These are phyloP conservation scores for Thielaviopsis punctulata DNA, from an alignment of 2,329 filamentous ascomycete species.

Conservation along the genomic window DNA sequence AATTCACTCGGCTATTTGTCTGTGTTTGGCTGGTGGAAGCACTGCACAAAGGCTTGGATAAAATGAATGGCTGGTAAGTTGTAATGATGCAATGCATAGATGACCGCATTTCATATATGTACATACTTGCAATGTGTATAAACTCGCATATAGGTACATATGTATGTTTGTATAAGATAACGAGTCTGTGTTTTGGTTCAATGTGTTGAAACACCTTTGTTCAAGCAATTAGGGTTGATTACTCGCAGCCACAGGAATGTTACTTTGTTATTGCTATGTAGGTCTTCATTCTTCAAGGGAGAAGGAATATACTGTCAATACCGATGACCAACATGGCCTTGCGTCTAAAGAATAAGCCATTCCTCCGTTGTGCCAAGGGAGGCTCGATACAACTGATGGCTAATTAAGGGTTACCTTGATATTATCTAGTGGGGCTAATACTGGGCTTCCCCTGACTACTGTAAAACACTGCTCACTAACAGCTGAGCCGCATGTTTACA, in stretches of 20 bases:
- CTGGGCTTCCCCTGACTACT: background rate
- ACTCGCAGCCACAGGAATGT: too few relatives aligned
- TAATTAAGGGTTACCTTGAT: background rate
- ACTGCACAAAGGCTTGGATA: too few relatives aligned
- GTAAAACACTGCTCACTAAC: background rate
- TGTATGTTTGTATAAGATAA: too few relatives aligned
- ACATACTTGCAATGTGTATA: too few relatives aligned
- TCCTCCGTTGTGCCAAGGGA: background rate
- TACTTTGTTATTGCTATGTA: too few relatives aligned
- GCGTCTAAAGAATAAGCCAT: background rate
- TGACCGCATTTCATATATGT: background rate
- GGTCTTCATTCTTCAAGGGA: too few relatives aligned
- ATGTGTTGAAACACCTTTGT: background rate
- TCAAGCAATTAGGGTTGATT: background rate
- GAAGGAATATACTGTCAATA: background rate
- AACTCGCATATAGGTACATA: too few relatives aligned
- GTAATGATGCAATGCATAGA: background rate
- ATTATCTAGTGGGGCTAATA: background rate
- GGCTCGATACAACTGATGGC: background rate
- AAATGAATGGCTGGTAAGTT: background rate
- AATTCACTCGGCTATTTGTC: background rate
- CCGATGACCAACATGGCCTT: background rate
- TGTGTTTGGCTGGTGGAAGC: background rate
- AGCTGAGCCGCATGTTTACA: background rate
- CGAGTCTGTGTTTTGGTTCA: background rate